Percentiles rank a stretch among this genome's conserved stretches.
These are phyloP conservation scores for Zygotorulaspora florentina DNA, from an alignment of 805 yeast genomes.

Conservation along the genomic window DNA sequence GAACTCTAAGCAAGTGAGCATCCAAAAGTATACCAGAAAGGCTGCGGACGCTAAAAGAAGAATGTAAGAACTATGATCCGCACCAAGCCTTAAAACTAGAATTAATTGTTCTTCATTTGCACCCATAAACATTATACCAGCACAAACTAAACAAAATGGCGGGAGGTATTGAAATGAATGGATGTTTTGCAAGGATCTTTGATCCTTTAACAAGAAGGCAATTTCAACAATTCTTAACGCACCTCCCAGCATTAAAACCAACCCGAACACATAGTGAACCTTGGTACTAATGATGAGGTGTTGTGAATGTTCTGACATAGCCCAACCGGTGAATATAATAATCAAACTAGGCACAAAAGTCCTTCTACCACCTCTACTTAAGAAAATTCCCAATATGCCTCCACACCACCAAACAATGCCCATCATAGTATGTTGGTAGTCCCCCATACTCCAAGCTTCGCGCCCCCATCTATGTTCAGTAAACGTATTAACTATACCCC, in stretches of 20 bases:
- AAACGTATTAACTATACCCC: constrained; percentile 94
- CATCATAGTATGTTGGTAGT: constrained; percentile 93
- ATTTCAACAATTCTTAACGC: constrained; percentile 72
- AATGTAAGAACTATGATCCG: constrained; percentile 82
- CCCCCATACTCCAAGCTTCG: constrained; percentile 88
- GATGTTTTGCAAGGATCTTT: constrained; percentile 45
- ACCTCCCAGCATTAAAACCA: constrained; percentile 76
- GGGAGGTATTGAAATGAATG: constrained; percentile 81
- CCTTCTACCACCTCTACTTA: constrained; percentile 64
- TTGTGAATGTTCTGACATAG: constrained; percentile 90
- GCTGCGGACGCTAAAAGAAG: constrained; percentile 69
- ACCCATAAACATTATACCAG: constrained; percentile 84
- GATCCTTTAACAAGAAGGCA: constrained; percentile 67
- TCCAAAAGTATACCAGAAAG: constrained; percentile 64
- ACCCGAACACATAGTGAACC: constrained; percentile 84
- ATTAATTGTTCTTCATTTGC: constrained; percentile 87
- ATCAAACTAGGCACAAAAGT: constrained; percentile 77
- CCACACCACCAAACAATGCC: constrained; percentile 97
- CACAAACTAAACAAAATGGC: constrained; percentile 68
- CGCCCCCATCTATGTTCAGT: constrained; percentile 95
- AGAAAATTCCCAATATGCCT: constrained; percentile 77
- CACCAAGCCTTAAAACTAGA: constrained; percentile 65
- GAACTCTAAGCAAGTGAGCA: constrained; percentile 52
- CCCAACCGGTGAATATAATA: constrained; percentile 85
- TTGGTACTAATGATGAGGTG: constrained; percentile 71